phyloP scores from a whole-genome alignment of 345 rosid genomes.

The Punica granatum region DNA sequence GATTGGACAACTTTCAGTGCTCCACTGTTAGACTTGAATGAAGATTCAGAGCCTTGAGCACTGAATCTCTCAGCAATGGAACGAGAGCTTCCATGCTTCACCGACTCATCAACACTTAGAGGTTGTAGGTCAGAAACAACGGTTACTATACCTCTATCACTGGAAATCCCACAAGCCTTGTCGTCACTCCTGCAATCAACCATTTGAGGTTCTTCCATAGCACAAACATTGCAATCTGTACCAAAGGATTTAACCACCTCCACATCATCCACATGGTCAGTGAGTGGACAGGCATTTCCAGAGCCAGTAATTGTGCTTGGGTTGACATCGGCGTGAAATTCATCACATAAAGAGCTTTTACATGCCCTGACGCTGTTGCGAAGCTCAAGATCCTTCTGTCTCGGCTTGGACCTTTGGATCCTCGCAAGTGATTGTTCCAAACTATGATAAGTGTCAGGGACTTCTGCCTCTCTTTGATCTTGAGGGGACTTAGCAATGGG shows the following conservation, averaged over 20 bases:
- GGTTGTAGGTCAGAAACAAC: slow-evolving; percentile 1
- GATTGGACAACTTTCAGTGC: background rate
- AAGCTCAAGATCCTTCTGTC: slow-evolving; percentile 58
- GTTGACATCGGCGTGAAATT: slow-evolving; percentile 17
- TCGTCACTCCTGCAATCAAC: background rate
- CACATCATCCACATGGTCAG: slow-evolving; percentile 23
- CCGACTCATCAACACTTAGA: background rate
- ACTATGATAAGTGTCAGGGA: slow-evolving; percentile 23
- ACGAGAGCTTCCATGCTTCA: background rate
- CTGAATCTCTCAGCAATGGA: background rate
- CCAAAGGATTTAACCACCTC: slow-evolving; percentile 25
- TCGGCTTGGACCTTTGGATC: slow-evolving; percentile 67
- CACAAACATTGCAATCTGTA: slow-evolving; percentile 2
- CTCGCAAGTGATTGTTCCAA: slow-evolving; percentile 43
- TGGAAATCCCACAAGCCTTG: background rate
- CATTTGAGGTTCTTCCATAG: slow-evolving; percentile 2
- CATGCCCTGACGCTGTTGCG: slow-evolving; percentile 55
- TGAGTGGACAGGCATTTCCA: slow-evolving; percentile 33
- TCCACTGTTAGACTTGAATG: background rate
- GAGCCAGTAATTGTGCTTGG: slow-evolving; percentile 16
- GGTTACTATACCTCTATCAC: background rate
- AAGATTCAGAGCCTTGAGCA: background rate
- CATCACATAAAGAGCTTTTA: slow-evolving; percentile 22
- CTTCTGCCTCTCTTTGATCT: slow-evolving; percentile 26
- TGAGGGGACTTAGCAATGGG: slow-evolving; percentile 32